Conservation (phyloP, 1,139 yeast genomes). For the Debaryomycetaceae sp. region DNA sequence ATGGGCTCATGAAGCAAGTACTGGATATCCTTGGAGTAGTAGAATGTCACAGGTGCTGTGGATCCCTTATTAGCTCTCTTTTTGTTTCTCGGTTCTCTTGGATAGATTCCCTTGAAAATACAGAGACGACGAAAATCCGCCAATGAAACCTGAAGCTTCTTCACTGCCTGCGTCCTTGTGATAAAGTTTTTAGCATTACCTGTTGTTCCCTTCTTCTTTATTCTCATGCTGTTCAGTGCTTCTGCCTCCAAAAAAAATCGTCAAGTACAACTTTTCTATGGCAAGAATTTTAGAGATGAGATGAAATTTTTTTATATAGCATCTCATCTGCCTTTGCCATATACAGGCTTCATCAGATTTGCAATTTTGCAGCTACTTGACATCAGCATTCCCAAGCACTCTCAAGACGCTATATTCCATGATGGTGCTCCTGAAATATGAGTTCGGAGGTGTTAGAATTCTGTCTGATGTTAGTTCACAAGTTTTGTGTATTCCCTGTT, state of each 20-base stretch:
- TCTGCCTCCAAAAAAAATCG: background rate
- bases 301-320: conserved; percentile 3
- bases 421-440: no score
- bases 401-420: no score
- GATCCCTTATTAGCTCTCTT: conserved; percentile 97
- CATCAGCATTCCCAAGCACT: no score
- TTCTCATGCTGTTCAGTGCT: conserved; percentile 14
- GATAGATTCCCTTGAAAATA: conserved; percentile 94
- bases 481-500: conserved; percentile 11
- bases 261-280: background rate
- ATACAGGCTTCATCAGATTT: background rate
- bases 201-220: conserved; percentile 76
- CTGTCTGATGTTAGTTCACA: background rate
- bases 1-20: conserved; percentile 95
- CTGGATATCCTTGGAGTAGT: conserved; percentile 91
- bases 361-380: background rate
- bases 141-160: conserved; percentile 84
- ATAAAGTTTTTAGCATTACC: conserved; percentile 93
- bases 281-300: conserved; percentile 4
- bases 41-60: conserved; percentile 92
- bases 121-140: conserved; percentile 98
- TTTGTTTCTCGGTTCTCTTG: conserved; percentile 94
- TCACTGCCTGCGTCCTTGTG: conserved; percentile 93
- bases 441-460: background rate
- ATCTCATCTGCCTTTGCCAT: background rate